Evolutionary conservation across 306 rosid genomes (phyloP).

Genomic region (Citrullus amarus): DNA sequence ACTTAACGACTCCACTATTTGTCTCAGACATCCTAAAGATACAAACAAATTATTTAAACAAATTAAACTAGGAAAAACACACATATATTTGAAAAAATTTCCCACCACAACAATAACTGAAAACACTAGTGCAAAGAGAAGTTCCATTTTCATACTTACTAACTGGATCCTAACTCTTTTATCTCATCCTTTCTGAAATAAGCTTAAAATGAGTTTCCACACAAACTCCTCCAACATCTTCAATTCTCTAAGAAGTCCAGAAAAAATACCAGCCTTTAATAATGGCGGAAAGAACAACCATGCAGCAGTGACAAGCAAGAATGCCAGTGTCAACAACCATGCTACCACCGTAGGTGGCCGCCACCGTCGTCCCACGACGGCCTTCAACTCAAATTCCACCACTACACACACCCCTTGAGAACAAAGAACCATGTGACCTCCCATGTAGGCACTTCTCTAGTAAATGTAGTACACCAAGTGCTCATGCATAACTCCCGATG

Average conservation of each 20-base stretch:
- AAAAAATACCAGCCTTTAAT: not conserved
- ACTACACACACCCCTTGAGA: conserved; percentile 21
- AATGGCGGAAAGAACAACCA: conserved; percentile 26
- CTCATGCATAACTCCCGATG: conserved; percentile 28
- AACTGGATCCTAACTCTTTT: no score
- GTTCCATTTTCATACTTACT: no score
- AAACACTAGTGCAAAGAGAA: no score
- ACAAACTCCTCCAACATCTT: not conserved
- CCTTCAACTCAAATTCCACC: conserved; percentile 10
- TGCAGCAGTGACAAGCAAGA: conserved; percentile 5
- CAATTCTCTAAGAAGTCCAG: not conserved
- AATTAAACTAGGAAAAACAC: no score
- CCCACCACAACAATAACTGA: no score
- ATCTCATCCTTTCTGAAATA: not conserved
- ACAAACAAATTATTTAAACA: no score
- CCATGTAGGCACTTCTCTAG: conserved; percentile 19
- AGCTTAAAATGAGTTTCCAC: not conserved
- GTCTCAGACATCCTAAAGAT: no score
- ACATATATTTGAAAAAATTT: no score
- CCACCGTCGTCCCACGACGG: not conserved
- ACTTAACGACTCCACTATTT: no score
- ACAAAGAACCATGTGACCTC: conserved; percentile 18
- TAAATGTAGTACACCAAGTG: conserved; percentile 14
- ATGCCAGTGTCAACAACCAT: not conserved
- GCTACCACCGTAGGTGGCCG: conserved; percentile 14